phyloP scores from a whole-genome alignment of 1,284 basidiomycete genomes.

The Inonotus obliquus region DNA sequence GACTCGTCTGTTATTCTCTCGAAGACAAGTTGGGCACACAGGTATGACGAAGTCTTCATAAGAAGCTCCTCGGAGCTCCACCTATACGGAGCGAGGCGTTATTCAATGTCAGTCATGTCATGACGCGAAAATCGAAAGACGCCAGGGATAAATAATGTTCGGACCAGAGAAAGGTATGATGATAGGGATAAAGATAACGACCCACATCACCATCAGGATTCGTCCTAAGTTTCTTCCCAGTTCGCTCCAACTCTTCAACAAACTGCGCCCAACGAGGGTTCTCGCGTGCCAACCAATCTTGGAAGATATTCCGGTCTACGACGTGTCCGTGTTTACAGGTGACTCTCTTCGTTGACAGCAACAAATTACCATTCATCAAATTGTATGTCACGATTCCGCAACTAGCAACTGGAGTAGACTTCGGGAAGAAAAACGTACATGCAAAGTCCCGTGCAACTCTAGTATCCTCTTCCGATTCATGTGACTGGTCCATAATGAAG shows the following conservation, averaged over 20 bases:
- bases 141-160: too few species aligned
- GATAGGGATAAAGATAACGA: background rate
- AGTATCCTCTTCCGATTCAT: conserved; percentile 50
- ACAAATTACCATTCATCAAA: background rate
- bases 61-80: conserved; percentile 73
- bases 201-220: conserved; percentile 91
- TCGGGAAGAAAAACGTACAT: conserved; percentile 43
- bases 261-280: conserved; percentile 82
- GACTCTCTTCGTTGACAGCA: conserved; percentile 49
- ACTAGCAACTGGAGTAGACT: too few species aligned
- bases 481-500: conserved; percentile 33
- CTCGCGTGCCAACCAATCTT: conserved; percentile 61
- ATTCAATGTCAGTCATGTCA: background rate
- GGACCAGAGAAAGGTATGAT: too few species aligned
- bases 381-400: background rate
- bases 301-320: conserved; percentile 66
- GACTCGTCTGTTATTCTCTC: conserved; percentile 49
- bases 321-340: conserved; percentile 70
- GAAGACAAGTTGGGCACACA: conserved; percentile 60
- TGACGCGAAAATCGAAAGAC: too few species aligned
- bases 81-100: conserved; percentile 36
- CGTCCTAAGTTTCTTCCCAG: conserved; percentile 63
- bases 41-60: conserved; percentile 81
- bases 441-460: conserved; percentile 87
- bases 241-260: conserved; percentile 60